A percentile compares a stretch with the other conserved stretches of the same genome.
phyloP scores from a whole-genome alignment of 768 basidiomycete genomes.

The Phallus indusiatus region DNA sequence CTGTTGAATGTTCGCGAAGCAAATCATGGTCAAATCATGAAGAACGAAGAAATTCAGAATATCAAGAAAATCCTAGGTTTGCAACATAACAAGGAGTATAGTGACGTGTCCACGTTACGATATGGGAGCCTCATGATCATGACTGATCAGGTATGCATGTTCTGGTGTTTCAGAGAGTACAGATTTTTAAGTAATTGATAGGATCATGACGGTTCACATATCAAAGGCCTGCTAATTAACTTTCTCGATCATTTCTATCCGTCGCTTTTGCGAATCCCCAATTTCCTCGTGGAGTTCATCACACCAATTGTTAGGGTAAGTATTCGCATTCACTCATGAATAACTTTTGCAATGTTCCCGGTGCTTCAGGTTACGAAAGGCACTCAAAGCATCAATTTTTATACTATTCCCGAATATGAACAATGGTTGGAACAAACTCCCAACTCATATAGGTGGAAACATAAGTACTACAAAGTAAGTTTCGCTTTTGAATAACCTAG shows the following conservation, averaged over 20 bases:
- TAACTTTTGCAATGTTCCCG: neutral
- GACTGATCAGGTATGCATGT: slow-evolving; percentile 84
- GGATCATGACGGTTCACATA: slow-evolving; percentile 99
- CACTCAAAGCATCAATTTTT: slow-evolving; percentile 73
- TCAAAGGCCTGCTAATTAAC: slow-evolving; percentile 98
- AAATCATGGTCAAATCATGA: slow-evolving; percentile 91
- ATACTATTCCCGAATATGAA: slow-evolving; percentile 95
- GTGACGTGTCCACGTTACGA: slow-evolving; percentile 53
- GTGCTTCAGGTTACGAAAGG: slow-evolving; percentile 61
- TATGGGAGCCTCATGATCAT: slow-evolving; percentile 98
- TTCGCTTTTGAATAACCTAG: neutral
- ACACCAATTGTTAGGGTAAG: slow-evolving; percentile 93
- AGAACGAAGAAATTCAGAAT: slow-evolving; percentile 94
- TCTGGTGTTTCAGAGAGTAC: neutral
- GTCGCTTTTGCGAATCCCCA: slow-evolving; percentile 79
- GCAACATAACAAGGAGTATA: slow-evolving; percentile 89
- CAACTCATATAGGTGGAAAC: slow-evolving; percentile 72
- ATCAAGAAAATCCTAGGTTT: slow-evolving; percentile 98
- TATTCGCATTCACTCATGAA: neutral
- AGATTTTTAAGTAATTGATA: slow-evolving; percentile 21
- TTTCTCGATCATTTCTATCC: slow-evolving; percentile 97
- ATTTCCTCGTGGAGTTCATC: slow-evolving; percentile 95
- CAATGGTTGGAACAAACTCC: slow-evolving; percentile 78
- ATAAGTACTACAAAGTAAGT: slow-evolving; percentile 94
- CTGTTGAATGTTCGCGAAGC: slow-evolving; percentile 96